These are phyloP conservation scores for Tilletia setariae DNA, from an alignment of 1,284 basidiomycete genomes.

Conservation along the genomic window DNA sequence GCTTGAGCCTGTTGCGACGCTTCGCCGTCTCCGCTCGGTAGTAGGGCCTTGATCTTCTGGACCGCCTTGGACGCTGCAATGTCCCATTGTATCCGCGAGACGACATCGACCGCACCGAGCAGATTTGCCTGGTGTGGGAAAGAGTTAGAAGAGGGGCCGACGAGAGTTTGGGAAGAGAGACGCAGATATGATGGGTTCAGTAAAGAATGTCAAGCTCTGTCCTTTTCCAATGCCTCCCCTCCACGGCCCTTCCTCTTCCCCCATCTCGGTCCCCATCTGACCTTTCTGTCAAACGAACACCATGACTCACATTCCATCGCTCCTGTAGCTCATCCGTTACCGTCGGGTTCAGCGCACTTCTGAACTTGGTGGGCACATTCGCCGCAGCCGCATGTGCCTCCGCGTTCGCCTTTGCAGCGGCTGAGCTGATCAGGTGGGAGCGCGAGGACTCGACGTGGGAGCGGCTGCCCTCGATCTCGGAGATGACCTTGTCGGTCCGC, in stretches of 20 bases:
- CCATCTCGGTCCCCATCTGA: too few species aligned
- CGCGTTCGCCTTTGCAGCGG: not conserved
- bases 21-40: not conserved
- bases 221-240: too few species aligned
- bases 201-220: too few species aligned
- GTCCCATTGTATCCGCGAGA: constrained; percentile 12
- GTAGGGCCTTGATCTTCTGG: not conserved
- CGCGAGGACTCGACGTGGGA: not conserved
- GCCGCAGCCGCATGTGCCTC: not conserved
- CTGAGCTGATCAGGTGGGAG: not conserved
- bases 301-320: constrained; percentile 8
- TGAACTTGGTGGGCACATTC: not conserved
- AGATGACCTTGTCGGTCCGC: not conserved
- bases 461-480: not conserved
- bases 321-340: not conserved
- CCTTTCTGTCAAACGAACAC: too few species aligned
- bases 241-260: too few species aligned
- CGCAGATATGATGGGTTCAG: too few species aligned
- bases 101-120: constrained; percentile 5
- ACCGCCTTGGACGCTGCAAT: constrained; percentile 3
- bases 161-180: too few species aligned
- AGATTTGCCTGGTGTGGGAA: not conserved
- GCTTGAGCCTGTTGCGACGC: not conserved
- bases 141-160: not conserved
- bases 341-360: not conserved